Evolutionary conservation across 73 alveolate species (phyloP).

Genomic region (Tetrahymena borealis): DNA sequence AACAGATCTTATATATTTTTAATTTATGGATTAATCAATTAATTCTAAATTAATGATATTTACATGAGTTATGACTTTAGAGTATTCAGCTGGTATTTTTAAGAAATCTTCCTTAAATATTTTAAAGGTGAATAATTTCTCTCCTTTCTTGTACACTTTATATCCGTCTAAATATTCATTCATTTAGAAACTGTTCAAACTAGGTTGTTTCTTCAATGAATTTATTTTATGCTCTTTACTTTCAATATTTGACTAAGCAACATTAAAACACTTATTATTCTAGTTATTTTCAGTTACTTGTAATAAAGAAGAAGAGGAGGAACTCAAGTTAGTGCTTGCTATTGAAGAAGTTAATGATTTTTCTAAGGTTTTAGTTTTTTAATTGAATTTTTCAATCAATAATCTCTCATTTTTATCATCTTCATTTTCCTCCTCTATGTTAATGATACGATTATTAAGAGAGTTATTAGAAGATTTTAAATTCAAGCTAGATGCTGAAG

Average conservation of each 20-base stretch:
- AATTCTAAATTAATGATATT: no score
- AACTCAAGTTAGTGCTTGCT: not conserved
- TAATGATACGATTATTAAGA: not conserved
- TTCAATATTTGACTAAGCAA: not conserved
- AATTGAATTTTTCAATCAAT: not conserved
- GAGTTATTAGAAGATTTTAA: not conserved
- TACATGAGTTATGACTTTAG: not conserved
- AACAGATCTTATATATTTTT: not conserved
- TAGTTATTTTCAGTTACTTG: not conserved
- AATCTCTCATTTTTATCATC: not conserved
- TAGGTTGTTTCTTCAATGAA: not conserved
- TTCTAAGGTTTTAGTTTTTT: not conserved
- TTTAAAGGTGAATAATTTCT: not conserved
- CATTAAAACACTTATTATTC: not conserved
- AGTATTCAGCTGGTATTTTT: not conserved
- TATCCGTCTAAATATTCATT: not conserved
- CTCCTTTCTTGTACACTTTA: not conserved
- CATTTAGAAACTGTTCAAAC: not conserved
- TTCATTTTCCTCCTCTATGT: not conserved
- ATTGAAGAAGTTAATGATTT: not conserved
- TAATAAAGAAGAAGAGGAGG: not conserved
- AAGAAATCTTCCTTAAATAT: not conserved
- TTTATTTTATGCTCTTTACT: not conserved
- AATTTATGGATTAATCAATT: no score
- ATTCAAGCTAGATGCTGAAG: not conserved